These are phyloP conservation scores for Cryptococcus maquisensis DNA, from an alignment of 1,284 basidiomycete genomes.

Conservation along the genomic window DNA sequence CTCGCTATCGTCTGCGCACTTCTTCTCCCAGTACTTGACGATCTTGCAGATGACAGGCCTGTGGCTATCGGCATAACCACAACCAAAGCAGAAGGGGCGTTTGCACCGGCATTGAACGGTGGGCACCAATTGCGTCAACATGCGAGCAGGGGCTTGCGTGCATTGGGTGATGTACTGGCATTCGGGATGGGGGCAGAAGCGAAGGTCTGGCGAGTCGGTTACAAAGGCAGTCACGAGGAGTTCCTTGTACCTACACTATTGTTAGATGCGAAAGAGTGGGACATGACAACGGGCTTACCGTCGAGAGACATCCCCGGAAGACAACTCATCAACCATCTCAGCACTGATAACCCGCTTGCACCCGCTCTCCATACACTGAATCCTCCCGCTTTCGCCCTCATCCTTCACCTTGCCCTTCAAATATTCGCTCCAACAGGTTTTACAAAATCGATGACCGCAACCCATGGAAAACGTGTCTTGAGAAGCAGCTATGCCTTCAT, in stretches of 20 bases:
- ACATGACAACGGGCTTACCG: slow-evolving; percentile 39
- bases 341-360: slow-evolving; percentile 70
- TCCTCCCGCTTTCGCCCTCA: slow-evolving; percentile 75
- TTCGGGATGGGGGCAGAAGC: slow-evolving; percentile 78
- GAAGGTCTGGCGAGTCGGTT: slow-evolving; percentile 71
- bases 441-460: slow-evolving; percentile 80
- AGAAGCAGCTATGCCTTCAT: slow-evolving; percentile 53
- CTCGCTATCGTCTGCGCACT: slow-evolving; percentile 95
- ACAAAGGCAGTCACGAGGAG: slow-evolving; percentile 89
- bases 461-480: slow-evolving; percentile 59
- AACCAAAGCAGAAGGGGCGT: slow-evolving; percentile 88
- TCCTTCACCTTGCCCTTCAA: slow-evolving; percentile 77
- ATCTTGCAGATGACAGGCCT: slow-evolving; percentile 84
- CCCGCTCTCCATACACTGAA: slow-evolving; percentile 90
- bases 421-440: slow-evolving; percentile 83
- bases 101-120: slow-evolving; percentile 72
- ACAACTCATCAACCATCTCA: slow-evolving; percentile 52
- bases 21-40: slow-evolving; percentile 91
- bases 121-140: slow-evolving; percentile 76
- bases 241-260: slow-evolving; percentile 65
- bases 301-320: slow-evolving; percentile 45
- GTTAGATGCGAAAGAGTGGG: neutral
- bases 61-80: slow-evolving; percentile 78
- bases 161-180: slow-evolving; percentile 85
- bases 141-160: slow-evolving; percentile 66